These are phyloP conservation scores for Pholiota microspora DNA, from an alignment of 768 basidiomycete species.

Conservation along the genomic window DNA sequence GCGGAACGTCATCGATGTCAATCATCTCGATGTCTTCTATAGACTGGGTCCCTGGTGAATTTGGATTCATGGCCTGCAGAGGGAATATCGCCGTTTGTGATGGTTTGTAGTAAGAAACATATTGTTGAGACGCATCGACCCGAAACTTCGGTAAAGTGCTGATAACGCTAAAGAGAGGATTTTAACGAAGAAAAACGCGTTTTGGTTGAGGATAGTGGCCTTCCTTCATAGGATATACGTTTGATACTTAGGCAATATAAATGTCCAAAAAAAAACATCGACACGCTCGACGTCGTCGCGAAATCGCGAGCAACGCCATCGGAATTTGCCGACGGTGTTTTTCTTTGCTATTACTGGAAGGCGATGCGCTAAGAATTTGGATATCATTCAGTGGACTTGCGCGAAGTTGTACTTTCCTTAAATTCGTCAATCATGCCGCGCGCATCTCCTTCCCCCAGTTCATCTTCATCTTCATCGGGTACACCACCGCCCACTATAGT, in stretches of 20 bases:
- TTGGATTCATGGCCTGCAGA: slow-evolving; percentile 25
- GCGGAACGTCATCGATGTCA: slow-evolving; percentile 24
- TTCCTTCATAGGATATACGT: background rate
- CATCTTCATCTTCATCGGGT: slow-evolving; percentile 16
- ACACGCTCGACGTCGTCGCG: background rate
- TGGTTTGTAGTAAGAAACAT: slow-evolving; percentile 5
- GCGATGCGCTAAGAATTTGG: background rate
- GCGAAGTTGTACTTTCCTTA: background rate
- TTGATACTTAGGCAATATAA: background rate
- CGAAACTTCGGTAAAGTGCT: slow-evolving; percentile 1
- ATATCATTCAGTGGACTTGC: background rate
- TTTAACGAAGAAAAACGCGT: background rate
- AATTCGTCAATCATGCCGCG: background rate
- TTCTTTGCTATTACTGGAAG: background rate
- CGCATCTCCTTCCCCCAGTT: slow-evolving; percentile 12
- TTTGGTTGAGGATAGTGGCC: background rate
- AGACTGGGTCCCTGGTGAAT: slow-evolving; percentile 28
- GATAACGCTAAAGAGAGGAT: background rate
- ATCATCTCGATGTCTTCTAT: slow-evolving; percentile 35
- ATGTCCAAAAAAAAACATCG: background rate
- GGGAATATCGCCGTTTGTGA: slow-evolving; percentile 5
- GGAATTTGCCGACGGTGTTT: background rate
- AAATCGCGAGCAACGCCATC: background rate
- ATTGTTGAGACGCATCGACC: slow-evolving; percentile 1
- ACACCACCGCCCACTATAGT: slow-evolving; percentile 14